A percentile compares a stretch with the other conserved stretches of the same genome.
Evolutionary conservation across 495 filamentous ascomycete genomes (phyloP).

Genomic region (Mycothermus thermophilus): DNA sequence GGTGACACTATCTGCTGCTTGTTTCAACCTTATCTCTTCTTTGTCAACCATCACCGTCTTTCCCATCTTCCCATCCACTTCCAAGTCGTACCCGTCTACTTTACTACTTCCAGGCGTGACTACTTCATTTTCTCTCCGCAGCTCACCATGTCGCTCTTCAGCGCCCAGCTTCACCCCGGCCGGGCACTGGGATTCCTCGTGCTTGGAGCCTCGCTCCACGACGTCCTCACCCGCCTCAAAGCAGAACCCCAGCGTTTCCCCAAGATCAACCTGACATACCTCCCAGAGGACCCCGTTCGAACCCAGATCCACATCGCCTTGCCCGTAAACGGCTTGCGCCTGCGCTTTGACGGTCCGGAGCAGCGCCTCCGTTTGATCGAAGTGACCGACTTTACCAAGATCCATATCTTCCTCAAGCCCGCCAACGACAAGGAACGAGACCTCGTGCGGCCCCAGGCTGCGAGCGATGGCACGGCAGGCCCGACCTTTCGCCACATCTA

Average conservation of each 20-base stretch:
- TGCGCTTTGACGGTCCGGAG: constrained; percentile 88
- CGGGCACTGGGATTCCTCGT: constrained; percentile 69
- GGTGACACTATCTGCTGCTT: too few species aligned
- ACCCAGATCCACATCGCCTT: constrained; percentile 59
- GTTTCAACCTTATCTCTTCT: background rate
- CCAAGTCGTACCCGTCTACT: too few species aligned
- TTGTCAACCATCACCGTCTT: too few species aligned
- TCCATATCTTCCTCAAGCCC: constrained; percentile 60
- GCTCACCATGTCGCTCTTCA: constrained; percentile 40
- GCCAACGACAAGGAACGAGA: constrained; percentile 67
- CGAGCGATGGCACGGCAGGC: constrained; percentile 36
- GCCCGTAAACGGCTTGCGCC: constrained; percentile 70
- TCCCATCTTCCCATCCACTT: too few species aligned
- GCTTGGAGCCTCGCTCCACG: constrained; percentile 80
- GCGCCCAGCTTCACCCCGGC: constrained; percentile 61
- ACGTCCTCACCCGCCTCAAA: constrained; percentile 72
- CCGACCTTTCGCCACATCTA: constrained; percentile 87
- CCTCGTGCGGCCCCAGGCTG: constrained; percentile 49
- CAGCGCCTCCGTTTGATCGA: constrained; percentile 86
- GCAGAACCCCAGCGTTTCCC: constrained; percentile 70
- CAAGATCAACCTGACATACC: constrained; percentile 68
- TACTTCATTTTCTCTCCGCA: too few species aligned
- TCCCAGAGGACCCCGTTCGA: constrained; percentile 51
- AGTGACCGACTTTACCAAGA: constrained; percentile 80
- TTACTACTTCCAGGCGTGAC: too few species aligned